Conservation (phyloP, 208 protist species). For the Crithidia fasciculata region DNA sequence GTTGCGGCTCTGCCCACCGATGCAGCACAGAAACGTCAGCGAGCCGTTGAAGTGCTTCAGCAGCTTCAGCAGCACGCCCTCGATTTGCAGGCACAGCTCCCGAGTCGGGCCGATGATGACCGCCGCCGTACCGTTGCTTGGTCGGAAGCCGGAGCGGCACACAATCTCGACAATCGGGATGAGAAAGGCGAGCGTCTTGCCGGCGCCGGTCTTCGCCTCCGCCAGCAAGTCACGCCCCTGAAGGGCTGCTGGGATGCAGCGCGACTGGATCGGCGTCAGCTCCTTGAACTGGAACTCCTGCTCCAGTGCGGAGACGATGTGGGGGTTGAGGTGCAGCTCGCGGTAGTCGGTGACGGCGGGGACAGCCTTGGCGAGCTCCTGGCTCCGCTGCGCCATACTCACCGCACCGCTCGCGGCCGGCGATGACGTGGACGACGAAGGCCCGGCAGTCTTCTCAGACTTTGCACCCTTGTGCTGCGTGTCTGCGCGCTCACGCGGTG, state of each 20-base stretch:
- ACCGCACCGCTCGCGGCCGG: neutral
- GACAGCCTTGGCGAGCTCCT: conserved; percentile 45
- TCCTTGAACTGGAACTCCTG: conserved; percentile 93
- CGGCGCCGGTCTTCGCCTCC: conserved; percentile 94
- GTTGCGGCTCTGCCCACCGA: conserved; percentile 90
- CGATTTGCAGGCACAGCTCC: conserved; percentile 99
- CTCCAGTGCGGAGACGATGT: conserved; percentile 81
- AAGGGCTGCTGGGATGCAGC: conserved; percentile 90
- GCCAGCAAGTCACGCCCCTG: conserved; percentile 90
- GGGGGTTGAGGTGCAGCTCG: conserved; percentile 85
- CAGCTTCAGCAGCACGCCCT: conserved; percentile 95
- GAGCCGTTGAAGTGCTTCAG: conserved; percentile 92
- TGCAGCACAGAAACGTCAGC: conserved; percentile 90
- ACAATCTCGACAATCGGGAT: conserved; percentile 99
- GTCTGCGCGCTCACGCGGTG: too few relatives aligned
- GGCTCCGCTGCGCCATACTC: conserved; percentile 23
- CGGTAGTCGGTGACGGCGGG: conserved; percentile 80
- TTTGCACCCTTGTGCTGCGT: neutral
- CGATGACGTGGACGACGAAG: neutral
- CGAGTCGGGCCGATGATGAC: conserved; percentile 99
- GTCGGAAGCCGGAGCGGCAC: conserved; percentile 92
- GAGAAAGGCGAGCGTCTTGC: conserved; percentile 99
- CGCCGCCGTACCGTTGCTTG: conserved; percentile 96
- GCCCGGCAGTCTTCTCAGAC: neutral
- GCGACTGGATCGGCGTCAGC: conserved; percentile 96